Conservation (phyloP, 176 grass and related monocot genomes). For the Metroxylon sagu region DNA sequence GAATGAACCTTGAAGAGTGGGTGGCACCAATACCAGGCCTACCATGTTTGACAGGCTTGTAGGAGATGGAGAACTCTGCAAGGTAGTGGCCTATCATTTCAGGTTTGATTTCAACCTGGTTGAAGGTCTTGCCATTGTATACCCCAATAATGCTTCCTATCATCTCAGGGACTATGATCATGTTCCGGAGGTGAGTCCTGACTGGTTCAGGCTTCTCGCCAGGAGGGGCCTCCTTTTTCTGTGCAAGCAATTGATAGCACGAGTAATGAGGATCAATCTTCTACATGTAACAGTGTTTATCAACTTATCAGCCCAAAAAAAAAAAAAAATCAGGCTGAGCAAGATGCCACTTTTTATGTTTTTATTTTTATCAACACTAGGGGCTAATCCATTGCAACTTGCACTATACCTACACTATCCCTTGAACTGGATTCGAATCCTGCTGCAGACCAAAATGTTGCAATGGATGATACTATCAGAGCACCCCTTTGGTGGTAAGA, state of each 20-base stretch:
- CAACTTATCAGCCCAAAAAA: too few relatives aligned
- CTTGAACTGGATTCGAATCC: too few relatives aligned
- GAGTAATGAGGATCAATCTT: too few relatives aligned
- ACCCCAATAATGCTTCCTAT: constrained; percentile 41
- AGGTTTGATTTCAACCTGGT: constrained; percentile 66
- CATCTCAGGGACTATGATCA: constrained; percentile 65
- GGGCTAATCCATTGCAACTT: too few relatives aligned
- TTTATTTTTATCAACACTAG: too few relatives aligned
- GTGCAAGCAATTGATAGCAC: not conserved
- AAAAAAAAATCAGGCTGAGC: too few relatives aligned
- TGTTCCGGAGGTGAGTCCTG: constrained; percentile 51
- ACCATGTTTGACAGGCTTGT: constrained; percentile 57
- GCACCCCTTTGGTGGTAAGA: too few relatives aligned
- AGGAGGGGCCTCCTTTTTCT: constrained; percentile 50
- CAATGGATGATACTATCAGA: too few relatives aligned
- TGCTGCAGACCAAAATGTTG: too few relatives aligned
- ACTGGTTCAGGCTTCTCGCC: constrained; percentile 56
- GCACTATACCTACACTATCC: too few relatives aligned
- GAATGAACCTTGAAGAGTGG: constrained; percentile 58
- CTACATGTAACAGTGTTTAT: too few relatives aligned
- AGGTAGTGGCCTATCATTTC: constrained; percentile 78
- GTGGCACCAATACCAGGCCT: constrained; percentile 68
- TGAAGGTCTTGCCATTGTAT: constrained; percentile 51
- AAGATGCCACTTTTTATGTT: too few relatives aligned
- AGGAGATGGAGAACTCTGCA: constrained; percentile 43